Conservation (phyloP, 345 rosid genomes). For the Moricandia arvensis region DNA sequence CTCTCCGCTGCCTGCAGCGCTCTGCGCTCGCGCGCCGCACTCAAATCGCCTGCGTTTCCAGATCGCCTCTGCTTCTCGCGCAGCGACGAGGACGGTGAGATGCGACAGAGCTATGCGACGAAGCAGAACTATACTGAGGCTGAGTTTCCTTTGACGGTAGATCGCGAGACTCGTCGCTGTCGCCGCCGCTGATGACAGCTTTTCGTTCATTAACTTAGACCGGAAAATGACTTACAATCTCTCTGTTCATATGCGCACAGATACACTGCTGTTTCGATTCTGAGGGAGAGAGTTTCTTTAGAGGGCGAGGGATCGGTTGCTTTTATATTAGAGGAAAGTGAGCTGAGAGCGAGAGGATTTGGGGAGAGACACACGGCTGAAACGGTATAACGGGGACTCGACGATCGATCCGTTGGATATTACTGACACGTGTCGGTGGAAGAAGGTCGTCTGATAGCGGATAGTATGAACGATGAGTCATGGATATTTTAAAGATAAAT, state of each 20-base stretch:
- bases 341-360: conserved; percentile 23
- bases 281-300: not conserved
- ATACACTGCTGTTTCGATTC: conserved; percentile 8
- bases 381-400: conserved; percentile 12
- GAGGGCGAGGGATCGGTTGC: not conserved
- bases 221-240: conserved; percentile 37
- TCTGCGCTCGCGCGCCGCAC: conserved; percentile 45
- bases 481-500: conserved; percentile 2
- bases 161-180: conserved; percentile 44
- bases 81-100: conserved; percentile 38
- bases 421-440: conserved; percentile 29
- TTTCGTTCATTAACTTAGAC: conserved; percentile 40
- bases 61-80: conserved; percentile 45
- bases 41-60: conserved; percentile 41
- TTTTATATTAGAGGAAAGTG: conserved; percentile 13
- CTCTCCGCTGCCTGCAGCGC: conserved; percentile 65
- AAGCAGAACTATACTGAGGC: not conserved
- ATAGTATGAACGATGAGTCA: conserved; percentile 36
- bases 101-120: conserved; percentile 7
- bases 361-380: conserved; percentile 33
- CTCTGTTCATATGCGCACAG: conserved; percentile 33
- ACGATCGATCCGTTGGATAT: not conserved
- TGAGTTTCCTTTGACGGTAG: conserved; percentile 45
- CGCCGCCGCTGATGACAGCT: conserved; percentile 15
- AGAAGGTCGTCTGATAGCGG: conserved; percentile 23